phyloP scores from a whole-genome alignment of 208 protist species.

The Strigomonas culicis region DNA sequence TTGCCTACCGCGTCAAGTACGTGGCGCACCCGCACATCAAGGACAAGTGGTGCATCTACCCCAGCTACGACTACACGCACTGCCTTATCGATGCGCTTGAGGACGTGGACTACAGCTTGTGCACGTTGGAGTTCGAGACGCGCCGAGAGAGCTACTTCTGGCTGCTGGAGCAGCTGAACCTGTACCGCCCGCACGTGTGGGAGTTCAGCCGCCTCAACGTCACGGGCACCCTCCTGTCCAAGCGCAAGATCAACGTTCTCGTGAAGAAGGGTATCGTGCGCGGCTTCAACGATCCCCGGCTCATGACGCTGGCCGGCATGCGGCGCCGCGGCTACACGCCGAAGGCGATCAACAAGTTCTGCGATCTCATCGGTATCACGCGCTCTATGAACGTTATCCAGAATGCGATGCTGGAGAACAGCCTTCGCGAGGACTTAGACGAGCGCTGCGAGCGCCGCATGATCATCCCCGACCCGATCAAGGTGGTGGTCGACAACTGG shows the following conservation, averaged over 20 bases:
- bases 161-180: constrained; percentile 86
- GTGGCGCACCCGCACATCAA: constrained; percentile 91
- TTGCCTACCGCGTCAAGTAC: constrained; percentile 99
- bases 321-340: constrained; percentile 97
- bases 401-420: constrained; percentile 94
- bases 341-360: constrained; percentile 96
- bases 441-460: constrained; percentile 77
- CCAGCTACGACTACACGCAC: constrained; percentile 99
- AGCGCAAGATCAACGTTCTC: constrained; percentile 97
- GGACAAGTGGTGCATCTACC: constrained; percentile 99
- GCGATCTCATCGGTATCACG: constrained; percentile 94
- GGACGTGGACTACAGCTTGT: constrained; percentile 99
- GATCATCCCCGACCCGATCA: constrained; percentile 95
- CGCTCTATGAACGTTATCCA: constrained; percentile 92
- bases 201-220: constrained; percentile 98
- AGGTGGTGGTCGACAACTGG: constrained; percentile 94
- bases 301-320: constrained; percentile 97
- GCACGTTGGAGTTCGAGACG: constrained; percentile 99
- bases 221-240: constrained; percentile 96
- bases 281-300: constrained; percentile 98
- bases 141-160: constrained; percentile 97
- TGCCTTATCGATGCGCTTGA: constrained; percentile 99
- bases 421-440: constrained; percentile 94
- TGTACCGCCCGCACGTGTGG: constrained; percentile 95
- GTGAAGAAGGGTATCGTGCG: constrained; percentile 93